Evolutionary conservation across 2,329 filamentous ascomycete genomes (phyloP).

Genomic region (Fusarium irregulare): DNA sequence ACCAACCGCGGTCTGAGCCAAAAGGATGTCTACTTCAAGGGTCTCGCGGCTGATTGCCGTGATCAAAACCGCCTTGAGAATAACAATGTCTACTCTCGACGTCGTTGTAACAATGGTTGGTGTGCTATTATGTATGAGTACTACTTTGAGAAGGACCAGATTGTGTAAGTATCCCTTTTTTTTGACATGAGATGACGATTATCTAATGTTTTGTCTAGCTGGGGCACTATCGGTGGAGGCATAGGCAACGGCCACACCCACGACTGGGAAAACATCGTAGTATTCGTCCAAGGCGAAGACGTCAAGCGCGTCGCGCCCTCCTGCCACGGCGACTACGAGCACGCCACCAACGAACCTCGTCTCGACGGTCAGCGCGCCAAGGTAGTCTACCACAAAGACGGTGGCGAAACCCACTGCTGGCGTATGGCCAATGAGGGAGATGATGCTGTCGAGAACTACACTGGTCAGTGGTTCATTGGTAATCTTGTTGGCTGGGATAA

Average conservation of each 20-base stretch:
- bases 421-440: conserved; percentile 47
- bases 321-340: conserved; percentile 18
- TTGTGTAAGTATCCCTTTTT: neutral
- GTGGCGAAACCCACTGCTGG: conserved; percentile 50
- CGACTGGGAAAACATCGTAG: conserved; percentile 31
- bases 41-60: conserved; percentile 40
- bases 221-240: conserved; percentile 9
- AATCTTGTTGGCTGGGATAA: conserved; percentile 38
- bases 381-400: conserved; percentile 55
- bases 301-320: conserved; percentile 30
- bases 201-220: neutral
- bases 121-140: conserved; percentile 49
- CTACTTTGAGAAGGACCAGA: conserved; percentile 27
- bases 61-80: conserved; percentile 43
- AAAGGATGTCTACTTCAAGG: conserved; percentile 13
- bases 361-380: conserved; percentile 47
- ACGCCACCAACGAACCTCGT: conserved; percentile 7
- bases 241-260: conserved; percentile 19
- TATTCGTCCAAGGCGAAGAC: conserved; percentile 25
- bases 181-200: rapidly evolving
- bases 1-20: conserved; percentile 39
- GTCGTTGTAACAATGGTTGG: conserved; percentile 50
- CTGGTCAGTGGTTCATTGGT: conserved; percentile 50
- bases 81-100: conserved; percentile 48
- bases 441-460: conserved; percentile 49